Evolutionary conservation across 108 stramenopile genomes (phyloP), one percentile per base, ranked within the genome.

Genomic region (Nitzschia inconspicua): DNA sequence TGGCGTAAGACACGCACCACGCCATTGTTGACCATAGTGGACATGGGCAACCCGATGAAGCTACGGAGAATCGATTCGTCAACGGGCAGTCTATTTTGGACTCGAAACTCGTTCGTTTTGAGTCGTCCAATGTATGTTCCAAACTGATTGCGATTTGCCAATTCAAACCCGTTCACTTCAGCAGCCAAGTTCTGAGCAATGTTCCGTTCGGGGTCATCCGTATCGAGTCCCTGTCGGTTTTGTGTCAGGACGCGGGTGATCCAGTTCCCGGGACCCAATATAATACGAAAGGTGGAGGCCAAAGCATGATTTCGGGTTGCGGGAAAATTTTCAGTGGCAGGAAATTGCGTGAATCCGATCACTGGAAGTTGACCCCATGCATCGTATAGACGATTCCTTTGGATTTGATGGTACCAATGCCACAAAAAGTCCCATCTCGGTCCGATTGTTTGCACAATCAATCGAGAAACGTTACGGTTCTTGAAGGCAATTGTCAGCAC

Each of bases 1-100:
- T 55, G 49, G 27, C 68, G 47, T 20, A 75, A 42, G 3, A 62
- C 61, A 49, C 65, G 68, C n/a, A 65, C 67, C 4, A 64, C 63
- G n/a, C 73, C 73, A 44, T 69, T 68, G 42, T 75, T 56, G 28
- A 75, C 34, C 73, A 75, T 65, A 19, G 73, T 75, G 25, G 67
- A 28, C 20, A 65, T 64, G 0, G 73, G 73, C 19, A 40, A 29
- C 6, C 29, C 41, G 19, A 68, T 42, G 47, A 75, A 75, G 19
- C 63, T 42, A 34, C 62, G 56, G 19, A 75, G 57, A 46, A 75
- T 69, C 2, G 62, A 62, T 50, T 75, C 68, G 49, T 75, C 73
- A 13, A 53, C 50, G 1, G 73, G 62, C 6, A 75, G 60, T 13
- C 73, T 61, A 55, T 75, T 60, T n/a, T 22, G 31, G 19, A 62